Percentiles rank a stretch among this genome's conserved stretches.
phyloP scores from a whole-genome alignment of 768 basidiomycete genomes.

The Basidioascus undulatus region DNA sequence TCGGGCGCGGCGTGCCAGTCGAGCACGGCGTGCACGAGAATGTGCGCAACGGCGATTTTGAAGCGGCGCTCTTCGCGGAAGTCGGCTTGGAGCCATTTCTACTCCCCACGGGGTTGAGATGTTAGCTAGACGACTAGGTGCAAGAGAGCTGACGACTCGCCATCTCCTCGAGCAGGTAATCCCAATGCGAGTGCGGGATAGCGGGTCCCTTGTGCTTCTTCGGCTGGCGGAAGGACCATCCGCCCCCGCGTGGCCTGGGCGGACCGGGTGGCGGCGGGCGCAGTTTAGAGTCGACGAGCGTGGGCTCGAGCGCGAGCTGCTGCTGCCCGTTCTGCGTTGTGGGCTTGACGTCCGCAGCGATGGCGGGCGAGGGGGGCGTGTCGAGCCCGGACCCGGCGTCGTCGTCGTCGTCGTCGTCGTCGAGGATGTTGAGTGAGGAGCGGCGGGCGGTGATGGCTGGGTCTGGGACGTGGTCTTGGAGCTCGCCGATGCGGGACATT shows the following conservation, averaged over 20 bases:
- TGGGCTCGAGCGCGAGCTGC: slow-evolving; percentile 1
- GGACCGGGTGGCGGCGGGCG: slow-evolving; percentile 9
- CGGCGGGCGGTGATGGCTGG: too few relatives aligned
- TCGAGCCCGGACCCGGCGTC: slow-evolving; percentile 1
- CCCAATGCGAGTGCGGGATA: slow-evolving; percentile 71
- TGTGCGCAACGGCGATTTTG: slow-evolving; percentile 68
- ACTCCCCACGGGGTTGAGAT: neutral
- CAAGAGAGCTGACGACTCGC: slow-evolving; percentile 30
- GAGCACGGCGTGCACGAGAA: slow-evolving; percentile 52
- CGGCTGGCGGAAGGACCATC: slow-evolving; percentile 85
- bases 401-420: slow-evolving; percentile 4
- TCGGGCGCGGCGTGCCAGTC: slow-evolving; percentile 63
- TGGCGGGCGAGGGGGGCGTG: slow-evolving; percentile 5
- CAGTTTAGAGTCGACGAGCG: neutral
- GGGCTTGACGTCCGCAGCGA: slow-evolving; percentile 6
- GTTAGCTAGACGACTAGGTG: neutral
- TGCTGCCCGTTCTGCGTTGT: slow-evolving; percentile 5
- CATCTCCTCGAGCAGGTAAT: slow-evolving; percentile 91
- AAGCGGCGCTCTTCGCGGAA: slow-evolving; percentile 83
- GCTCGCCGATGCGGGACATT: too few relatives aligned
- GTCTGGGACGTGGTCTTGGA: too few relatives aligned
- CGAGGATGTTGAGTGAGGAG: slow-evolving; percentile 8
- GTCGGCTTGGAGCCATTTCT: slow-evolving; percentile 95
- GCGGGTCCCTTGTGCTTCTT: slow-evolving; percentile 73
- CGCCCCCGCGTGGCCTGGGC: slow-evolving; percentile 21